Base-by-base conservation (phyloP, 2,329 filamentous ascomycete genomes). In the Thielaviopsis ethacetica region DNA sequence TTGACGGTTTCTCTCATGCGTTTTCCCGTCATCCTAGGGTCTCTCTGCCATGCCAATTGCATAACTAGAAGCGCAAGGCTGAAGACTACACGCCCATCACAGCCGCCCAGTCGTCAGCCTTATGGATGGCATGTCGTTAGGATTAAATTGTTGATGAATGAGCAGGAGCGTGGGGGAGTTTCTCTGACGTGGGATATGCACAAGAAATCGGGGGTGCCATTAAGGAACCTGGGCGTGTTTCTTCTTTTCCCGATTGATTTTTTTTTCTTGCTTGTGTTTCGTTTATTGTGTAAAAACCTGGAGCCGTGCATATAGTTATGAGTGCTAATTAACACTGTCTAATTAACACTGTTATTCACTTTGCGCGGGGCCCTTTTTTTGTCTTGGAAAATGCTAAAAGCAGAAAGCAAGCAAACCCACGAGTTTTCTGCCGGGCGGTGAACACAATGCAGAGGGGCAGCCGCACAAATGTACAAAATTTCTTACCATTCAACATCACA, bases 401-500 rank as follows among this genome's bases (percentile, higher is more conserved):
- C 24, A 26, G 6, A 26, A 54, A 41, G 34, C 30, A 41, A 10
- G 24, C 3, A 30, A 53, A 21, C 27, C 34, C 19, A n/a, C 52
- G 38, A 44, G 38, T 44, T 44, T 61, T 61, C 59, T 61, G 59
- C 59, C 59, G 34, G 59, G 59, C 59, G 59, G 59, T 61, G 59
- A 61, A 50, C 9, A 5, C 24, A 53, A 19, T 51, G 50, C 57
- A 59, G 59, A 61, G 59, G 59, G 59, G 59, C 59, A 61, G 56
- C 56, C 56, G 56, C 55, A 61, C 55, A 58, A 58, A 55, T 57
- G 51, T 44, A 61, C 56, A 56, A 61, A 61, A 61, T 61, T 61
- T 61, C 59, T 61, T 53, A 61, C 52, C 24, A 27, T 58, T 47
- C 49, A 61, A 50, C 56, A 58, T 51, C 38, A 22, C 53, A 61